Conservation (phyloP, 768 basidiomycete genomes). For the Phlegmacium glaucopus region DNA sequence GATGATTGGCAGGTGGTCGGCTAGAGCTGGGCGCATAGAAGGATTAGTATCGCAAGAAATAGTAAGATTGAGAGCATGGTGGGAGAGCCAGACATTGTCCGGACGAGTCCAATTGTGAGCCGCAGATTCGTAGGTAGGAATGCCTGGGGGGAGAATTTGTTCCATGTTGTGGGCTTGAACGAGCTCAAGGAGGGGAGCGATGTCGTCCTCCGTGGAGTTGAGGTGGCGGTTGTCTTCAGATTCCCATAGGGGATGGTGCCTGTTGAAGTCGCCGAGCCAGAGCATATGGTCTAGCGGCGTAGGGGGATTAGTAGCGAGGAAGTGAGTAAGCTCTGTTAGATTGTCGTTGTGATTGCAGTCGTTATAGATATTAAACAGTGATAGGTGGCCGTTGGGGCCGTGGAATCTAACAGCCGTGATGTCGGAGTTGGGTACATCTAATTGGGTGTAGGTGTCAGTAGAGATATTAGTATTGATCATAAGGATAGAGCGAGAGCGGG, state of each 20-base stretch:
- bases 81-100: too few species aligned
- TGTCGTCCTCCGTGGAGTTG: conserved; percentile 3
- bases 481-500: conserved; percentile 7
- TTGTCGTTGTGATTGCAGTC: conserved; percentile 10
- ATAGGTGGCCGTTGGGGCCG: background rate
- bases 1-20: conserved; percentile 33
- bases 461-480: conserved; percentile 10
- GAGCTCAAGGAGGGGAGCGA: conserved; percentile 16
- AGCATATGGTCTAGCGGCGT: background rate
- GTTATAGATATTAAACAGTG: conserved; percentile 17
- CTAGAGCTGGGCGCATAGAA: conserved; percentile 17
- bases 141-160: too few species aligned
- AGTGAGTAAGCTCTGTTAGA: background rate
- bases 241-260: conserved; percentile 30
- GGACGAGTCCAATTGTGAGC: too few species aligned
- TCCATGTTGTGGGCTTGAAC: conserved; percentile 9
- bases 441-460: conserved; percentile 16
- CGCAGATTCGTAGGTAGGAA: too few species aligned
- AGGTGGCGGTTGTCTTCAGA: conserved; percentile 13
- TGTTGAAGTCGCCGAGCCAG: too few species aligned
- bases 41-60: conserved; percentile 23
- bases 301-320: background rate
- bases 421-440: conserved; percentile 16
- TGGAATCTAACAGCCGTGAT: conserved; percentile 16
- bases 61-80: too few species aligned